Evolutionary conservation across 2,329 filamentous ascomycete genomes (phyloP).

Genomic region (Aspergillus felis): DNA sequence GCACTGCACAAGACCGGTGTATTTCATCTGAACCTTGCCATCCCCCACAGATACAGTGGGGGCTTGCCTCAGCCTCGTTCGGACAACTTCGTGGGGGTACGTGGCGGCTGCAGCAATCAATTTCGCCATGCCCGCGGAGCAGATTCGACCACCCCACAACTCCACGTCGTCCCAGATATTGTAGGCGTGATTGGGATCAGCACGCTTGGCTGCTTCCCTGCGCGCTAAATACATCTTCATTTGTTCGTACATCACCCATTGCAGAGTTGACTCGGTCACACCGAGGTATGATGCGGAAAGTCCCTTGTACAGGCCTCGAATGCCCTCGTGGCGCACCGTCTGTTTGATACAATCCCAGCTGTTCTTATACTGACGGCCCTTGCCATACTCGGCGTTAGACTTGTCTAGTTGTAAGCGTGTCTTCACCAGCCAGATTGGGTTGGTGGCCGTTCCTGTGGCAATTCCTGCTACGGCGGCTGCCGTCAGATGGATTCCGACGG

Average conservation of each 20-base stretch:
- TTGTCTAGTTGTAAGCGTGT: slow-evolving; percentile 90
- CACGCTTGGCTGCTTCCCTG: slow-evolving; percentile 56
- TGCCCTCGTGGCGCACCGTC: slow-evolving; percentile 73
- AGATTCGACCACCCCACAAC: slow-evolving; percentile 73
- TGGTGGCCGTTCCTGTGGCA: slow-evolving; percentile 84
- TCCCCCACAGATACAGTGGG: slow-evolving; percentile 73
- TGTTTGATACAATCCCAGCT: slow-evolving; percentile 83
- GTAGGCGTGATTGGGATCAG: slow-evolving; percentile 57
- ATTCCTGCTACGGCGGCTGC: slow-evolving; percentile 76
- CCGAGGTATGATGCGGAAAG: slow-evolving; percentile 89
- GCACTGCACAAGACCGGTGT: slow-evolving; percentile 83
- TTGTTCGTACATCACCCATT: slow-evolving; percentile 93
- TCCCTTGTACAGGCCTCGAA: slow-evolving; percentile 80
- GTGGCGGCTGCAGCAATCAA: slow-evolving; percentile 77
- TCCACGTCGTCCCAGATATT: slow-evolving; percentile 71
- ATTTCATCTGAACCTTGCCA: slow-evolving; percentile 66
- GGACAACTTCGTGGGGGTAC: slow-evolving; percentile 88
- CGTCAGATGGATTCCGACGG: slow-evolving; percentile 70
- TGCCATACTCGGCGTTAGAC: slow-evolving; percentile 62
- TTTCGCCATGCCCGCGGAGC: slow-evolving; percentile 73
- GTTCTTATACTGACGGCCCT: slow-evolving; percentile 72
- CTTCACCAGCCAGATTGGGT: slow-evolving; percentile 96
- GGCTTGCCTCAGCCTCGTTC: slow-evolving; percentile 79
- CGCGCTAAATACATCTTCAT: slow-evolving; percentile 71
- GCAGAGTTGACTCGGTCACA: slow-evolving; percentile 82